Evolutionary conservation across 208 protist species (phyloP).

Genomic region (Crithidia fasciculata): DNA sequence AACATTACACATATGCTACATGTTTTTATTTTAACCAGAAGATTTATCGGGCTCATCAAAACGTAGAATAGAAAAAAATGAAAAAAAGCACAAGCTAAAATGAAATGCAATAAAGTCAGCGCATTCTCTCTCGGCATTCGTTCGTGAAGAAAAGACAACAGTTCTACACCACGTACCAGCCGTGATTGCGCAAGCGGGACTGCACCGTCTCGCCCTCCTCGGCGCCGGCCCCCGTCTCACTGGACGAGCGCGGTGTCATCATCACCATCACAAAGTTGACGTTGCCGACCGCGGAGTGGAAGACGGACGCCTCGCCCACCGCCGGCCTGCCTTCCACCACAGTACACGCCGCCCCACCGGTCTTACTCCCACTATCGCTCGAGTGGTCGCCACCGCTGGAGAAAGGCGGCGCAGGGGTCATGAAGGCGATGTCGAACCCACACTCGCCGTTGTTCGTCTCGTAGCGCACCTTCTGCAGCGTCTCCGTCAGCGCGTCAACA

Average conservation of each 20-base stretch:
- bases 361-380: not conserved
- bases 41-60: too few relatives aligned
- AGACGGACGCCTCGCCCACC: slow-evolving; percentile 15
- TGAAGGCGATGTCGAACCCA: slow-evolving; percentile 35
- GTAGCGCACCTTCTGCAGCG: slow-evolving; percentile 34
- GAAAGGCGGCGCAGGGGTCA: not conserved
- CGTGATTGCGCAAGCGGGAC: slow-evolving; percentile 20
- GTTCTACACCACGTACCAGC: slow-evolving; percentile 32
- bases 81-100: not conserved
- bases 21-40: too few relatives aligned
- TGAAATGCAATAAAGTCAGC: too few relatives aligned
- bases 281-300: slow-evolving; percentile 1
- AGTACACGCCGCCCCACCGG: slow-evolving; percentile 4
- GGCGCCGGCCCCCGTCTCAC: not conserved
- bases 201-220: slow-evolving; percentile 18
- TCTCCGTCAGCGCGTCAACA: too few relatives aligned
- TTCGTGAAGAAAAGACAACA: too few relatives aligned
- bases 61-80: slow-evolving; percentile 1
- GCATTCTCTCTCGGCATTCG: too few relatives aligned
- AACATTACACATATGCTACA: too few relatives aligned
- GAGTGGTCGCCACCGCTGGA: not conserved
- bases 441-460: slow-evolving; percentile 45
- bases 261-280: slow-evolving; percentile 26
- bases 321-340: slow-evolving; percentile 19
- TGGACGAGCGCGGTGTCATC: slow-evolving; percentile 15